A percentile compares a stretch with the other conserved stretches of the same genome.
Evolutionary conservation across 306 rosid genomes (phyloP).

Genomic region (Glycine latifolia): DNA sequence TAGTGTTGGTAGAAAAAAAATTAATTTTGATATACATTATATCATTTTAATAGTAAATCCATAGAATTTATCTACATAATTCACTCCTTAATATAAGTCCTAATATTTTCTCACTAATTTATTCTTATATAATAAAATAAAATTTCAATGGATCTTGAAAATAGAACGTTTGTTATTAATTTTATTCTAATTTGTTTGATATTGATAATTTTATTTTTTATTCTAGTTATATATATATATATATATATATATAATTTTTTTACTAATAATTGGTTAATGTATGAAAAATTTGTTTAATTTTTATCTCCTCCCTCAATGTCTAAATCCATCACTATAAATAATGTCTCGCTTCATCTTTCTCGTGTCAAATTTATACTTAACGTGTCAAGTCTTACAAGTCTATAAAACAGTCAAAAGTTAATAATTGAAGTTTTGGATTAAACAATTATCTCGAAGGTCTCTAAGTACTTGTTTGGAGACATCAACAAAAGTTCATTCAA

Average conservation of each 20-base stretch:
- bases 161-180: not conserved
- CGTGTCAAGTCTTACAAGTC: not conserved
- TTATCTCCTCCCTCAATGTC: not conserved
- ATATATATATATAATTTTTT: not conserved
- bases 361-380: too few relatives aligned
- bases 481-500: not conserved
- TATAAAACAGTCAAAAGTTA: not conserved
- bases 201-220: too few relatives aligned
- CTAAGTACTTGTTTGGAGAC: not conserved
- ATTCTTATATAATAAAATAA: not conserved
- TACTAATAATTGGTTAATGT: not conserved
- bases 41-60: too few relatives aligned
- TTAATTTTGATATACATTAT: too few relatives aligned
- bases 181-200: too few relatives aligned
- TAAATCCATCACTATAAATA: not conserved
- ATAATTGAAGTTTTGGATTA: not conserved
- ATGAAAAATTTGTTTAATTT: not conserved
- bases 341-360: not conserved
- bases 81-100: too few relatives aligned
- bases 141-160: not conserved
- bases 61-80: too few relatives aligned
- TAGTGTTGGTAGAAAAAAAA: too few relatives aligned
- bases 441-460: not conserved
- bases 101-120: not conserved
- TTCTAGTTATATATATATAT: too few relatives aligned